Evolutionary conservation across 345 rosid genomes (phyloP), one percentile per base, ranked within the genome.

Genomic region (Syzygium aromaticum): DNA sequence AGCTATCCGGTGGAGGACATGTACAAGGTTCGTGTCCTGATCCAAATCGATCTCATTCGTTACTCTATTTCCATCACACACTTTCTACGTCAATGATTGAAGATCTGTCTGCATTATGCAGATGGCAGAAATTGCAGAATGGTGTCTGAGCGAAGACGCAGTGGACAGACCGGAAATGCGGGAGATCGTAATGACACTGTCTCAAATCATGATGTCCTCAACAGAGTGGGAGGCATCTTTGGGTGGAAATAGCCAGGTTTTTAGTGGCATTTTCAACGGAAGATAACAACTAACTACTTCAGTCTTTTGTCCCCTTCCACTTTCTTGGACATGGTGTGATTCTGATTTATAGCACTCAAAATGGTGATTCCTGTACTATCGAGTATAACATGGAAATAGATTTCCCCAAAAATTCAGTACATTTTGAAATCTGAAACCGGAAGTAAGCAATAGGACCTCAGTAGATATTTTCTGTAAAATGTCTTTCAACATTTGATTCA

Each of bases 161-260:
- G 87, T 83, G 3, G 86, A 51, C 82, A 90, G 97, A 85, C 97
- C 96, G 19, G 94, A 94, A 87, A 94, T 95, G 92, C 89, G 92
- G 78, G 95, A 94, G 61, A 43, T 92, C 12, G 93, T 93, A 27
- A 89, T 89, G 30, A 77, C 82, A 9, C 85, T 94, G 12, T 90
- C 94, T 16, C 90, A 86, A 46, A 91, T 95, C 25, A 49, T 77
- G 83, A 88, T 86, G 28, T 89, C 94, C 80, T 92, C 96, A 19
- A 87, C 85, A 23, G 97, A 93, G 56, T 93, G 95, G 94, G 97
- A 95, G 88, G 95, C 95, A 11, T 94, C 96, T 13, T 77, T 91
- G 5, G 97, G 94, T 54, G 95, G 94, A 30, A 92, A 86, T 86
- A 90, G 95, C 94, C 92, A 91, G 83, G 92, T 94, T 88, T 95